phyloP scores from a whole-genome alignment of 2,329 filamentous ascomycete genomes.

The Diatrype stigma region DNA sequence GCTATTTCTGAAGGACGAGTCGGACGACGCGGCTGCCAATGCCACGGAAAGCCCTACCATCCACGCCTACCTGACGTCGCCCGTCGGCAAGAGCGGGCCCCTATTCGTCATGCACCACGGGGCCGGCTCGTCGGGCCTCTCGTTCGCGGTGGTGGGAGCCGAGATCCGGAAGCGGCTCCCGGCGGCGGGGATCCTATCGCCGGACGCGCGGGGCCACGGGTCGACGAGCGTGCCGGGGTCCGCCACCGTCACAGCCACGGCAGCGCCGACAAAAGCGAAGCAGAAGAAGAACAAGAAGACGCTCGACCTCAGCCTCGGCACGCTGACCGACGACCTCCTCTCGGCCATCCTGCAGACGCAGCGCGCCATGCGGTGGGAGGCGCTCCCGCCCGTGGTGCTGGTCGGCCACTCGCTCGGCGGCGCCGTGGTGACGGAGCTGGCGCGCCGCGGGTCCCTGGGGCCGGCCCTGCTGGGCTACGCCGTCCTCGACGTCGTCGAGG shows the following conservation, averaged over 20 bases:
- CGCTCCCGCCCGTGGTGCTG: constrained; percentile 70
- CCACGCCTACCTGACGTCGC: constrained; percentile 86
- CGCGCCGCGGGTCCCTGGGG: constrained; percentile 63
- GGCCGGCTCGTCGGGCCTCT: constrained; percentile 86
- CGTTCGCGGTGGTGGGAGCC: constrained; percentile 76
- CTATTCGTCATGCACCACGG: constrained; percentile 94
- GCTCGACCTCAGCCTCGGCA: constrained; percentile 67
- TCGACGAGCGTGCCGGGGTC: constrained; percentile 51
- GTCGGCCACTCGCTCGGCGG: constrained; percentile 92
- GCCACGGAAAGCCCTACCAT: constrained; percentile 53
- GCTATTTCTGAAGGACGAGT: constrained; percentile 60
- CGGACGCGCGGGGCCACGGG: constrained; percentile 86
- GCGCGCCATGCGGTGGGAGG: constrained; percentile 65
- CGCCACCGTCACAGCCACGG: too few relatives aligned
- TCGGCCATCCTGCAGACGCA: constrained; percentile 65
- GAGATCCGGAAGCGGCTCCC: constrained; percentile 76
- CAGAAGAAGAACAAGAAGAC: constrained; percentile 24
- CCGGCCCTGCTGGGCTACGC: constrained; percentile 73
- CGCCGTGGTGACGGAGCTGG: constrained; percentile 82
- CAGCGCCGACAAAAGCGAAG: too few relatives aligned
- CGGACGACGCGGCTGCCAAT: constrained; percentile 22
- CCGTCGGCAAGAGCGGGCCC: constrained; percentile 62
- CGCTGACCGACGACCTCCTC: constrained; percentile 69
- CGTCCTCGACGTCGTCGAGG: constrained; percentile 92
- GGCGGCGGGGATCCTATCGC: constrained; percentile 74